Evolutionary conservation across 306 rosid species (phyloP).

Genomic region (Rosa multiflora): DNA sequence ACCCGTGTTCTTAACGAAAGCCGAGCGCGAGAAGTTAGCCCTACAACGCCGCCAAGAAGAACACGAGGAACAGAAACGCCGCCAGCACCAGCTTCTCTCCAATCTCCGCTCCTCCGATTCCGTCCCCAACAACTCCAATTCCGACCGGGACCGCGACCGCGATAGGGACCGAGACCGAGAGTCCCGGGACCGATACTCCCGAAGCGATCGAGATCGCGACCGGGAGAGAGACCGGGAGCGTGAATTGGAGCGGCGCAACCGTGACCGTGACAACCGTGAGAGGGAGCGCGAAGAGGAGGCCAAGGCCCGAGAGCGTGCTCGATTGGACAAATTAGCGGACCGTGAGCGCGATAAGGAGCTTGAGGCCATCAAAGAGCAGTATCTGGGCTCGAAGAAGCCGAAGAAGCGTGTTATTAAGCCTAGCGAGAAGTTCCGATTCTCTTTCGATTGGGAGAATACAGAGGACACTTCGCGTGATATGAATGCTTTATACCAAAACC

Average conservation of each 20-base stretch:
- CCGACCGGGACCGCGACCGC: slow-evolving; percentile 19
- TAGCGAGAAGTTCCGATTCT: slow-evolving; percentile 87
- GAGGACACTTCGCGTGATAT: slow-evolving; percentile 90
- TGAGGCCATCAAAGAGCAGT: slow-evolving; percentile 78
- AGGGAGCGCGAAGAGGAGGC: slow-evolving; percentile 73
- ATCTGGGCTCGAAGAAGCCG: slow-evolving; percentile 80
- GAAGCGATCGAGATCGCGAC: slow-evolving; percentile 13
- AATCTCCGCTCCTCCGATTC: slow-evolving; percentile 1
- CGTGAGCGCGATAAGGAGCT: slow-evolving; percentile 81
- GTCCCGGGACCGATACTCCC: slow-evolving; percentile 10
- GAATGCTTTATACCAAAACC: slow-evolving; percentile 77
- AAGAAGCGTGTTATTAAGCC: slow-evolving; percentile 90
- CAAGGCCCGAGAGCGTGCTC: slow-evolving; percentile 58
- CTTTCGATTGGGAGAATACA: slow-evolving; percentile 92
- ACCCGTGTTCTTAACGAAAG: neutral
- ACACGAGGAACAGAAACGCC: slow-evolving; percentile 4
- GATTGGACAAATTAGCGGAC: slow-evolving; percentile 63
- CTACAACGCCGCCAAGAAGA: slow-evolving; percentile 2
- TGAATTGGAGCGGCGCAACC: slow-evolving; percentile 49
- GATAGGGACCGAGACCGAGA: neutral
- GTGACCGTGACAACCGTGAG: slow-evolving; percentile 52
- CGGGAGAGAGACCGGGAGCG: slow-evolving; percentile 9
- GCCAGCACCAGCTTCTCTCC: neutral
- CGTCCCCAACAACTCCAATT: neutral
- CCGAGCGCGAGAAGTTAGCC: neutral